phyloP scores from a whole-genome alignment of 23 red algal genomes.

The Agarophyton chilense region DNA sequence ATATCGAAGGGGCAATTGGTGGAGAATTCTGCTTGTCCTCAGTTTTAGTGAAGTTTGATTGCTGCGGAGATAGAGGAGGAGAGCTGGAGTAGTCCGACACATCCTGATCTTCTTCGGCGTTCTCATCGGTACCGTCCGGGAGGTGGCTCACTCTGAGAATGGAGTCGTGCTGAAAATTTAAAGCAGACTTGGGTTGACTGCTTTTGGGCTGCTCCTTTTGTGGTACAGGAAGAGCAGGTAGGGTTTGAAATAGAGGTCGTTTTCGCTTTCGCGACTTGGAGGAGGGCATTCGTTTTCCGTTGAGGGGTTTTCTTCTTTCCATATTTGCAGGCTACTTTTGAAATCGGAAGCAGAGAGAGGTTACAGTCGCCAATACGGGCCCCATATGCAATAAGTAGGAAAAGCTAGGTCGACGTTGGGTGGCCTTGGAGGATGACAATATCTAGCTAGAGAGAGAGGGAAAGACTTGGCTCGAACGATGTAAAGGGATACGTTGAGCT shows the following conservation, averaged over 20 bases:
- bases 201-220: background rate
- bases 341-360: background rate
- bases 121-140: background rate
- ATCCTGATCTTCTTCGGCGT: background rate
- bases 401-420: too few relatives aligned
- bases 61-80: background rate
- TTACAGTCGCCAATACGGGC: background rate
- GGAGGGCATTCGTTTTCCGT: background rate
- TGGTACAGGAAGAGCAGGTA: background rate
- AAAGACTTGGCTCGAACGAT: too few relatives aligned
- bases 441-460: too few relatives aligned
- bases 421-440: too few relatives aligned
- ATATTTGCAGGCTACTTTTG: background rate
- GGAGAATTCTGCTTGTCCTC: background rate
- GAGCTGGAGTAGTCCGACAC: background rate
- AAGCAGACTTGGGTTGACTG: background rate
- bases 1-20: background rate
- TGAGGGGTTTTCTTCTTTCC: background rate
- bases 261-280: conserved; percentile 3
- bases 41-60: background rate
- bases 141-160: background rate
- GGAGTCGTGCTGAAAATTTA: conserved; percentile 4
- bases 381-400: background rate
- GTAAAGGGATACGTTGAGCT: too few relatives aligned
- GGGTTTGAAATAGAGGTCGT: background rate